Evolutionary conservation across 139 green algal genomes (phyloP).

Genomic region (Micromonas pusilla): DNA sequence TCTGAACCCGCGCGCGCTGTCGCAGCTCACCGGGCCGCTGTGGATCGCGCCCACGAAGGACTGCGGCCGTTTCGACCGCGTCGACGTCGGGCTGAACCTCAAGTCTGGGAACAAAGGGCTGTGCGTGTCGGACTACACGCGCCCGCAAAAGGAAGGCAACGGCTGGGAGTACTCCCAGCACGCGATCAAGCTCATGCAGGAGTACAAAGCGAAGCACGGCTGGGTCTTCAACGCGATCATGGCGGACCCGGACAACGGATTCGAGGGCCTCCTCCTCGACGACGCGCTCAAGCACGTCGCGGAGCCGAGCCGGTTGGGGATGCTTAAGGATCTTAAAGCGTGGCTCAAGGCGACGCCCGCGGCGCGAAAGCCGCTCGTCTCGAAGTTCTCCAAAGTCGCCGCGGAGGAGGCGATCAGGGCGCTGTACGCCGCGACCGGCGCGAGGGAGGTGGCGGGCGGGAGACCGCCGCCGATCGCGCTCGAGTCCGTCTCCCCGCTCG

Average conservation of each 20-base stretch:
- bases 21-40: slow-evolving; percentile 47
- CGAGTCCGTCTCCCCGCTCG: slow-evolving; percentile 60
- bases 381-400: slow-evolving; percentile 47
- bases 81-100: slow-evolving; percentile 75
- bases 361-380: slow-evolving; percentile 62
- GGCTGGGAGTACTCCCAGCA: slow-evolving; percentile 68
- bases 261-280: slow-evolving; percentile 7
- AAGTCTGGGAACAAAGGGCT: slow-evolving; percentile 55
- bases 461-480: slow-evolving; percentile 45
- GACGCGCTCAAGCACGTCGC: background rate
- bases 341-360: slow-evolving; percentile 66
- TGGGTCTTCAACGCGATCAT: slow-evolving; percentile 33
- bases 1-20: background rate
- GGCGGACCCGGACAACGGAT: slow-evolving; percentile 15
- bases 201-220: slow-evolving; percentile 52
- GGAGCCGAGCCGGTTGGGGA: background rate
- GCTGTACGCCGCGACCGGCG: slow-evolving; percentile 46
- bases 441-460: background rate
- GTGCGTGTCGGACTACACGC: slow-evolving; percentile 63
- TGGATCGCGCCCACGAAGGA: slow-evolving; percentile 41
- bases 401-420: slow-evolving; percentile 61
- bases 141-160: slow-evolving; percentile 31
- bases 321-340: slow-evolving; percentile 1
- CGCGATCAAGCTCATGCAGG: slow-evolving; percentile 45
- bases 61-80: slow-evolving; percentile 42